A percentile compares a stretch with the other conserved stretches of the same genome.
Conservation (phyloP, 345 rosid genomes). For the Acer campestre region DNA sequence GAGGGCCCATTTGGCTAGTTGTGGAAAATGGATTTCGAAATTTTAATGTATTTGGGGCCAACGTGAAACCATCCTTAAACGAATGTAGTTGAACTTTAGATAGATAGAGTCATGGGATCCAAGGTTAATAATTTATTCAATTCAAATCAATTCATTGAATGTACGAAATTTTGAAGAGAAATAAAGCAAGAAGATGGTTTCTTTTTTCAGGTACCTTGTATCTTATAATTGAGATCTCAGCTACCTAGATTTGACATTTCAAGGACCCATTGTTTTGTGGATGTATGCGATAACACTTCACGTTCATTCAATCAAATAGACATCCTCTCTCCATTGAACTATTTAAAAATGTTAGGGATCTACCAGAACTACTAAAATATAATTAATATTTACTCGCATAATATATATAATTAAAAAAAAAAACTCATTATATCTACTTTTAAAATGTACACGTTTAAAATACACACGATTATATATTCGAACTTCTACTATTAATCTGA, state of each 20-base stretch:
- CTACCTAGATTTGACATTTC: background rate
- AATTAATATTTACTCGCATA: too few relatives aligned
- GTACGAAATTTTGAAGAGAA: background rate
- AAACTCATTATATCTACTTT: too few relatives aligned
- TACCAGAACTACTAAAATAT: too few relatives aligned
- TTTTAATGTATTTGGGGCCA: background rate
- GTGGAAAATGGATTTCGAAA: background rate
- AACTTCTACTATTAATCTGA: too few relatives aligned
- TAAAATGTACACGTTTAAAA: too few relatives aligned
- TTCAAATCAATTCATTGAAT: background rate
- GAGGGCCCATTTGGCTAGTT: background rate
- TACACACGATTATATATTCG: too few relatives aligned
- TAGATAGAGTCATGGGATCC: background rate
- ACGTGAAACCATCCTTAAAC: background rate
- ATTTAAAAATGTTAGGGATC: too few relatives aligned
- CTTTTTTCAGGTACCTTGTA: background rate
- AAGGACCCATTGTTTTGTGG: background rate
- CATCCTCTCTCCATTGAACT: too few relatives aligned
- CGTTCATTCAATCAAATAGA: background rate
- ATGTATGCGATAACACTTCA: background rate
- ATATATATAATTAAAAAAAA: too few relatives aligned
- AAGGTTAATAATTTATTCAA: conserved; percentile 1
- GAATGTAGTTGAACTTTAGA: background rate
- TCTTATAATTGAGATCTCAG: background rate
- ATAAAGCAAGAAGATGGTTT: background rate